These are phyloP conservation scores for apple (Malus domestica) DNA, from an alignment of 306 rosid species.

Conservation along the genomic window ASM211411v1 NC_041790.1:31332001-31332500, in stretches of 20 bases:
- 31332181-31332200: slow-evolving; percentile 26
- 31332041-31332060: slow-evolving; percentile 1
- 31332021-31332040: slow-evolving; percentile 10
- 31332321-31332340: slow-evolving; percentile 63
- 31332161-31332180: slow-evolving; percentile 96
- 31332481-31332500: slow-evolving; percentile 96
- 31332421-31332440: slow-evolving; percentile 77
- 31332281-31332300: slow-evolving; percentile 14
- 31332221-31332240: background rate
- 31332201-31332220: slow-evolving; percentile 4
- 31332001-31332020: background rate
- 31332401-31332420: slow-evolving; percentile 87
- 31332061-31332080: slow-evolving; percentile 81
- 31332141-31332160: slow-evolving; percentile 70
- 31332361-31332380: slow-evolving; percentile 56
- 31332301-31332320: slow-evolving; percentile 47
- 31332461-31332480: slow-evolving; percentile 77
- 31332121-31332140: slow-evolving; percentile 74
- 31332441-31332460: slow-evolving; percentile 91
- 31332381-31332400: slow-evolving; percentile 77
- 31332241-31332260: background rate
- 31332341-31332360: slow-evolving; percentile 75
- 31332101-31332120: slow-evolving; percentile 74
- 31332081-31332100: slow-evolving; percentile 96
- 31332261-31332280: background rate